Base-by-base conservation (phyloP, 495 filamentous ascomycete genomes). In the Xylaria palmicola region DNA sequence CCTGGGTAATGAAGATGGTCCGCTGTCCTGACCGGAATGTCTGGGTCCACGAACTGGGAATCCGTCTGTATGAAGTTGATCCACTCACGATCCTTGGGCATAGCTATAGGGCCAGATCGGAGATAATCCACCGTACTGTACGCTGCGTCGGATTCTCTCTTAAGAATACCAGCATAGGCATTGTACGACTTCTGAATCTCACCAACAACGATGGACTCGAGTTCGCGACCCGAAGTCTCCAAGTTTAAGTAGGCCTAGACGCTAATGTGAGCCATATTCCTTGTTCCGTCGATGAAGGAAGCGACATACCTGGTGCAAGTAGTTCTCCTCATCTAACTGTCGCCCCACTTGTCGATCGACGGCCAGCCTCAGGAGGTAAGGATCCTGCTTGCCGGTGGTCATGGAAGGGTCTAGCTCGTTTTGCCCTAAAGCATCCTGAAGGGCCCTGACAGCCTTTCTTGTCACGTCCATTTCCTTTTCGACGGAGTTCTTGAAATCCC, bases 151-250 rank as follows among this genome's bases (percentile, higher is more conserved):
- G 91, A 87, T 70, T 98, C 95, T 48, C 90, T 84, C 72, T 90
- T 94, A 59, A 98, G 78, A 63, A 98, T 93, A 55, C 86, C 86
- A 22, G 93, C 89, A 65, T 95, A 93, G 3, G 90, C 91, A 68
- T 92, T 95, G 75, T 98, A 97, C 3, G 92, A 90, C 68, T 97
- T 97, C 65, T 98, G 92, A 55, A 98, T 97, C 72, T 98, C 95
- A 64, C 91, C 88, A 50, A 98, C 90, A 5, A 98, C 90, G 64
- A 98, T 98, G 3, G 89, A 89, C 73, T 98, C 94, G 2, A 98
- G 80, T 72, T 98, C 94, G 54, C 92, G 87, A 13, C 94, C 94
- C 19, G 95, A 98, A 68, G 85, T 88, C 78, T 98, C 95, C 26
- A 98, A 80, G 70, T 98, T 98, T 59, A 97, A 77, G 70, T 93